phyloP scores from a whole-genome alignment of 2,329 filamentous ascomycete genomes.

The Camillea tinctor region DNA sequence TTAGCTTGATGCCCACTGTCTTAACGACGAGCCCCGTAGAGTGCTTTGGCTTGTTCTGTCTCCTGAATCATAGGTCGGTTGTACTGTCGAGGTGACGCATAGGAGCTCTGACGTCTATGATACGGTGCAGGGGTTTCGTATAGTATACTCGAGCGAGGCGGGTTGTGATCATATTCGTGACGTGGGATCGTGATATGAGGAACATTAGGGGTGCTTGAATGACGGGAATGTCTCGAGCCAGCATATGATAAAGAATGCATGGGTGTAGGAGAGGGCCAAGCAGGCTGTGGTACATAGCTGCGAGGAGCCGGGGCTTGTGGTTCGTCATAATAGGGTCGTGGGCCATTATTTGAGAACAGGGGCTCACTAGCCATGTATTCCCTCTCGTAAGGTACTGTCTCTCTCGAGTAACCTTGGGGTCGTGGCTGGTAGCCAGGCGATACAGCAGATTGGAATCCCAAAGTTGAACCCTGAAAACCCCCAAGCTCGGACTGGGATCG shows the following conservation, averaged over 20 bases:
- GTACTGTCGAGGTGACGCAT: slow-evolving; percentile 8
- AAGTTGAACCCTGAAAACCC: slow-evolving; percentile 14
- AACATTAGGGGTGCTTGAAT: slow-evolving; percentile 31
- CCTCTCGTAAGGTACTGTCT: neutral
- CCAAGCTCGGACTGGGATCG: slow-evolving; percentile 31
- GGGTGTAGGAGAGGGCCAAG: slow-evolving; percentile 1
- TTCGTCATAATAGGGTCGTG: slow-evolving; percentile 25
- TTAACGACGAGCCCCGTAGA: slow-evolving; percentile 24
- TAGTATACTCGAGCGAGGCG: neutral
- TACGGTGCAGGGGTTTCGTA: slow-evolving; percentile 11
- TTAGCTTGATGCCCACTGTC: neutral
- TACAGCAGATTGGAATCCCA: slow-evolving; percentile 15
- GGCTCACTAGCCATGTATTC: slow-evolving; percentile 14
- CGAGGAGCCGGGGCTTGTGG: slow-evolving; percentile 3
- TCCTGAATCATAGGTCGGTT: slow-evolving; percentile 14
- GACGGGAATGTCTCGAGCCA: slow-evolving; percentile 26
- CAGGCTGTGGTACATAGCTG: neutral
- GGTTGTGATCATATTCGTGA: slow-evolving; percentile 11
- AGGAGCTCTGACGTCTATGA: slow-evolving; percentile 15
- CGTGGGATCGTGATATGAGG: slow-evolving; percentile 10
- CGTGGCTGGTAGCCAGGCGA: slow-evolving; percentile 16
- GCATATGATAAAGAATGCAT: slow-evolving; percentile 1
- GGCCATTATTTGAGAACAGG: neutral
- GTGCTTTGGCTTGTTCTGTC: slow-evolving; percentile 18
- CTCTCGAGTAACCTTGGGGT: slow-evolving; percentile 2